Percentiles rank a stretch among this genome's conserved stretches.
These are phyloP conservation scores for Fusarium solani-melongenae DNA, from an alignment of 2,329 filamentous ascomycete species.

Conservation along the genomic window DNA sequence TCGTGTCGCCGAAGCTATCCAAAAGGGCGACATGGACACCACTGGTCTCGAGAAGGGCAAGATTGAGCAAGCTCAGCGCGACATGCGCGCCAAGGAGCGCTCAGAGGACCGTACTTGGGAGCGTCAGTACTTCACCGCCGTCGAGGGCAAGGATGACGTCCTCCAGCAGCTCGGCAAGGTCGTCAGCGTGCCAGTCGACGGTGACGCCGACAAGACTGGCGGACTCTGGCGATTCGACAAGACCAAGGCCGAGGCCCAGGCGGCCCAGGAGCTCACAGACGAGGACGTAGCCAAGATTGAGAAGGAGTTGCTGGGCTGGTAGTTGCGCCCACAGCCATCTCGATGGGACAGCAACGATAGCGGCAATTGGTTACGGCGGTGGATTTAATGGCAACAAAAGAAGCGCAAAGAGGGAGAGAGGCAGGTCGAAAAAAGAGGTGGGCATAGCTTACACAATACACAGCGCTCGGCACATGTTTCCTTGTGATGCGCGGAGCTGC, in stretches of 20 bases:
- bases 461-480: constrained; percentile 24
- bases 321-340: constrained; percentile 25
- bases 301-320: constrained; percentile 57
- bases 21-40: constrained; percentile 83
- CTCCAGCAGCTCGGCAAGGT: constrained; percentile 57
- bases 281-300: constrained; percentile 57
- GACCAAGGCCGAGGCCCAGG: constrained; percentile 54
- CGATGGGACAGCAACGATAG: constrained; percentile 1
- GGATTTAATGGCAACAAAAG: constrained; percentile 20
- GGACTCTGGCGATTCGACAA: constrained; percentile 70
- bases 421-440: constrained; percentile 18
- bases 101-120: constrained; percentile 83
- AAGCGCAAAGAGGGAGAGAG: neutral
- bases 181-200: constrained; percentile 61
- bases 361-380: constrained; percentile 2
- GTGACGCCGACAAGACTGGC: constrained; percentile 70
- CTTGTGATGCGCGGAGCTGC: constrained; percentile 10
- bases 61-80: constrained; percentile 89
- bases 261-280: constrained; percentile 51
- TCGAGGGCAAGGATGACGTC: constrained; percentile 58
- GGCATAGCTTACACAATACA: constrained; percentile 31
- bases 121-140: constrained; percentile 79
- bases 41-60: constrained; percentile 84
- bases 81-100: constrained; percentile 77
- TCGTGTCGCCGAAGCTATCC: constrained; percentile 84